A percentile compares a stretch with the other conserved stretches of the same genome.
These are phyloP conservation scores for Epichloe aotearoae DNA, from an alignment of 2,329 filamentous ascomycete species.

Conservation along the genomic window DNA sequence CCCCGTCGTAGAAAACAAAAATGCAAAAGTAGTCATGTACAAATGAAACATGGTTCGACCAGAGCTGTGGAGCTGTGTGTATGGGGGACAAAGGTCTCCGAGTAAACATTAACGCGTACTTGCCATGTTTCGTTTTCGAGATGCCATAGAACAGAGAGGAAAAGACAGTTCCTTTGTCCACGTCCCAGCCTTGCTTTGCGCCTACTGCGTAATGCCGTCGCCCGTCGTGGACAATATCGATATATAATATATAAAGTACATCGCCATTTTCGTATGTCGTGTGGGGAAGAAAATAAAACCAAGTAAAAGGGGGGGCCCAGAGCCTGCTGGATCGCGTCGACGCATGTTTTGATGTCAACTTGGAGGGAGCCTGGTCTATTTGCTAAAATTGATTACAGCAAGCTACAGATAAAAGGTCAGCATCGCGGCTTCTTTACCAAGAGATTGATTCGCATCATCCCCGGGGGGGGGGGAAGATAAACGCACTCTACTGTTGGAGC, in stretches of 20 bases:
- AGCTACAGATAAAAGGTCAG: slow-evolving; percentile 17
- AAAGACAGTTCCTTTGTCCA: neutral
- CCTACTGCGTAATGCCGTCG: neutral
- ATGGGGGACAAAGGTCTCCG: neutral
- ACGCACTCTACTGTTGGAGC: slow-evolving; percentile 48
- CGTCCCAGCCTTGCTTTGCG: neutral
- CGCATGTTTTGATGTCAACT: neutral
- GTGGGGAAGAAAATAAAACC: neutral
- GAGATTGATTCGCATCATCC: neutral
- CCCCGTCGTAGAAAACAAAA: neutral
- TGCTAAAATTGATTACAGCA: slow-evolving; percentile 38
- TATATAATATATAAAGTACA: slow-evolving; percentile 1
- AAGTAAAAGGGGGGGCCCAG: neutral
- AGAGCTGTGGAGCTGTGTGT: neutral
- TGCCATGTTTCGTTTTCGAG: neutral
- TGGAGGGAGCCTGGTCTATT: slow-evolving; percentile 13
- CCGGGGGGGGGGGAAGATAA: no score
- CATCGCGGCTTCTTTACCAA: neutral
- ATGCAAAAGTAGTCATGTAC: neutral
- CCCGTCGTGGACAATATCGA: neutral
- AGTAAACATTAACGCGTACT: neutral
- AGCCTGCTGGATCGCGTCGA: slow-evolving; percentile 1
- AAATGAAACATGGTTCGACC: neutral
- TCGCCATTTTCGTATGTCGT: neutral
- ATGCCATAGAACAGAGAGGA: neutral